phyloP scores from a whole-genome alignment of 1,139 yeast genomes.

The Candida sanyaensis region DNA sequence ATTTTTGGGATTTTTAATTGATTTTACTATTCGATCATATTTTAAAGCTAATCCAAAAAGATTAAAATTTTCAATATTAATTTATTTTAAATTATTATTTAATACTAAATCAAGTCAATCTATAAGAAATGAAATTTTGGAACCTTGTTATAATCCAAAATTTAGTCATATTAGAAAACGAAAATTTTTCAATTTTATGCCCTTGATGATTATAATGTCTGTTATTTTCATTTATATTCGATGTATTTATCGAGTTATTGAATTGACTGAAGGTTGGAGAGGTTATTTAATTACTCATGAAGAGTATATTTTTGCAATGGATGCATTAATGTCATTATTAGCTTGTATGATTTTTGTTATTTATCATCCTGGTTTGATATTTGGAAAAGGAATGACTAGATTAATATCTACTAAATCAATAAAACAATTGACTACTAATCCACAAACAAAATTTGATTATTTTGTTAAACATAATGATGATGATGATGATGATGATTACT shows the following conservation, averaged over 20 bases:
- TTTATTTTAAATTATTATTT: conserved; percentile 21
- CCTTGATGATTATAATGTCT: conserved; percentile 22
- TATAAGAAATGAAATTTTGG: conserved; percentile 17
- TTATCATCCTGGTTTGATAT: conserved; percentile 29
- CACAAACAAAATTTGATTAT: background rate
- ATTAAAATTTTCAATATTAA: conserved; percentile 6
- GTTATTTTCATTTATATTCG: conserved; percentile 28
- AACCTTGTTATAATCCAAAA: conserved; percentile 19
- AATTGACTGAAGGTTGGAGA: conserved; percentile 34
- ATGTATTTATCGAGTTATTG: conserved; percentile 34
- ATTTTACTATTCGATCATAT: conserved; percentile 26
- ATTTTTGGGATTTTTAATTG: conserved; percentile 27
- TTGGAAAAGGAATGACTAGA: conserved; percentile 20
- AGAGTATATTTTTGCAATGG: conserved; percentile 27
- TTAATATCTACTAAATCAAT: background rate
- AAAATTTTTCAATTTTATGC: conserved; percentile 23
- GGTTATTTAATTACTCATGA: conserved; percentile 38
- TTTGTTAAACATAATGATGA: background rate
- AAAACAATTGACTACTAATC: background rate
- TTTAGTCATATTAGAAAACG: conserved; percentile 19
- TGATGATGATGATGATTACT: no score
- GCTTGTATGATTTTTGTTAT: conserved; percentile 21
- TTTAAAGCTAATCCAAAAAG: conserved; percentile 16
- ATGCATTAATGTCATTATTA: conserved; percentile 26
- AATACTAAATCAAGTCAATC: conserved; percentile 22